Base-by-base conservation (phyloP, 1,284 basidiomycete species). In the Cystobasidium pallidum region DNA sequence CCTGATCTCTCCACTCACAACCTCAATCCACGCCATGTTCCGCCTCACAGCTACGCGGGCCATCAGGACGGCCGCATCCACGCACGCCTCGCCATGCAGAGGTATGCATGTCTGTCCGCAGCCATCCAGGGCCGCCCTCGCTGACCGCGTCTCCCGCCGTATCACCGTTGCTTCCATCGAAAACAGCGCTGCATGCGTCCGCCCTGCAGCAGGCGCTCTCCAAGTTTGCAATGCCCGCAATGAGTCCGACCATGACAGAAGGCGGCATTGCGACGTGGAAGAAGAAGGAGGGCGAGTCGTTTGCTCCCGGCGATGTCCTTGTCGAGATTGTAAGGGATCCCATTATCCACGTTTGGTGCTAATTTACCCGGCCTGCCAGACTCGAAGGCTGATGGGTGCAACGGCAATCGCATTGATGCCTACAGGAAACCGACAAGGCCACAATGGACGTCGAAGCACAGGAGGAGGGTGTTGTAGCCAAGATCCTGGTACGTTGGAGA, bases 241-340 rank as follows among this genome's bases (percentile, higher is more conserved):
- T 99, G 96, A 96, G 93, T 77, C 95, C 95, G 62, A 99, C 95
- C 75, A 99, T 99, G 95, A 94, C 93, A 13, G 95, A 98, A 84
- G 96, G 96, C 77, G 96, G 95, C 77, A 96, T 99, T 81, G 91
- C 95, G 62, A 85, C 86, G 54, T 99, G 96, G 96, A 98, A 97
- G 86, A 91, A 92, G 85, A 89, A 91, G 82, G 92, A 96, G 82
- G 96, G 96, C 73, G 94, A 98, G 78, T 75, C 88, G 6, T 99
- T 94, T 82, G 78, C 88, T 10, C 87, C 89, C 6, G 94, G 95
- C 52, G 95, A 99, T 78, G 94, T 99, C 74, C 84, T 95, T 62
- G 87, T 95, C 63, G 94, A 98, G 84, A 92, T 99, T 80, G 93
- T 94, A 76, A 80, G 89, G 82, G 64, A 13, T 10, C 21, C 7